These are phyloP conservation scores for Tricladium varicosporioides DNA, from an alignment of 2,329 filamentous ascomycete species.

Conservation along the genomic window DNA sequence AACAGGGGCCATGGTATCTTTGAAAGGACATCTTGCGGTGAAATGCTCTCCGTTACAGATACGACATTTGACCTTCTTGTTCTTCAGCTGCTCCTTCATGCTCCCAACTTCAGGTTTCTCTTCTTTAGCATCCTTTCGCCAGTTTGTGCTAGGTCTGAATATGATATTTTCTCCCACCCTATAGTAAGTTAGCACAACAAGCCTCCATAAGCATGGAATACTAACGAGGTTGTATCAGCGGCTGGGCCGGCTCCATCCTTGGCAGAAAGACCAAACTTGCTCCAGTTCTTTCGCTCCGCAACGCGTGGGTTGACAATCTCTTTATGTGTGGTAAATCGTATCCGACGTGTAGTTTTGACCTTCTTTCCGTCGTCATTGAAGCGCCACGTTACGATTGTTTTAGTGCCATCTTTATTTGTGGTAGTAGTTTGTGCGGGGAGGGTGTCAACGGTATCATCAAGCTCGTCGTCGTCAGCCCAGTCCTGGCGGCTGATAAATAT, in stretches of 20 bases:
- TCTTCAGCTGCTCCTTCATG: constrained; percentile 83
- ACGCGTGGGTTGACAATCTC: constrained; percentile 96
- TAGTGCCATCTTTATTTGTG: constrained; percentile 97
- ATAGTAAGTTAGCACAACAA: constrained; percentile 11
- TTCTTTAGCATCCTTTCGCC: constrained; percentile 85
- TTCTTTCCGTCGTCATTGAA: constrained; percentile 93
- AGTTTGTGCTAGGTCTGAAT: constrained; percentile 90
- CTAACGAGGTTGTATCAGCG: constrained; percentile 74
- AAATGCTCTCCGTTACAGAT: constrained; percentile 99
- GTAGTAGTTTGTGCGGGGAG: constrained; percentile 87
- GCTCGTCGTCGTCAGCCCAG: constrained; percentile 91
- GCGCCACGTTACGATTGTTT: constrained; percentile 87
- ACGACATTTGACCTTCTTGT: constrained; percentile 99
- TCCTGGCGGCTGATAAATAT: constrained; percentile 45
- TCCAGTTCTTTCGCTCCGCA: constrained; percentile 88
- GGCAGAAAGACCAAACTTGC: constrained; percentile 88
- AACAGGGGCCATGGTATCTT: constrained; percentile 96
- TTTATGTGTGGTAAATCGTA: constrained; percentile 87
- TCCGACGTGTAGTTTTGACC: constrained; percentile 94
- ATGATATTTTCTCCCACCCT: constrained; percentile 93
- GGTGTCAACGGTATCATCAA: constrained; percentile 70
- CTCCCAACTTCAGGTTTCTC: constrained; percentile 74
- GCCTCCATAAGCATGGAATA: constrained; percentile 7
- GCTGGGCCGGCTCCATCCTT: constrained; percentile 82
- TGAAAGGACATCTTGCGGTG: constrained; percentile 98